Percentiles rank a stretch among this genome's conserved stretches.
These are phyloP conservation scores for Yamagishiella unicocca DNA, from an alignment of 139 green algal genomes.

Conservation along the genomic window DNA sequence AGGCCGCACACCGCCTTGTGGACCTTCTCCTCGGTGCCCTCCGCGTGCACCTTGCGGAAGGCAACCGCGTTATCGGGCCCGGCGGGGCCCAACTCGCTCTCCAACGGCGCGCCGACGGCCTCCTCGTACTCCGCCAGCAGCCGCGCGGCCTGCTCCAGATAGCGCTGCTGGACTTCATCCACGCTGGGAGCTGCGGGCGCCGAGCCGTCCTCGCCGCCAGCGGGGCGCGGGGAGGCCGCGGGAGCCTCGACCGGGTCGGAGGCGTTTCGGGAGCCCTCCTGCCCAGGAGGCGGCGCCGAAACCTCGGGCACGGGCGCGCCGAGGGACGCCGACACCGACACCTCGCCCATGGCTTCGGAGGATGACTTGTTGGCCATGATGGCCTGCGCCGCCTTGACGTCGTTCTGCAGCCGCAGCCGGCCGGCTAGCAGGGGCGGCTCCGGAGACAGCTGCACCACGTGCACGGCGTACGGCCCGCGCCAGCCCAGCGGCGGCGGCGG, in stretches of 20 bases:
- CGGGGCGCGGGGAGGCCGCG: neutral
- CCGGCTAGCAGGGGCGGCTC: constrained; percentile 5
- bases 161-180: constrained; percentile 28
- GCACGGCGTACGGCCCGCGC: constrained; percentile 27
- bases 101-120: neutral
- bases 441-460: constrained; percentile 43
- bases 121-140: neutral
- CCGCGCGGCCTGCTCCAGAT: constrained; percentile 22
- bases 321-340: neutral
- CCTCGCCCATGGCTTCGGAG: neutral
- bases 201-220: neutral
- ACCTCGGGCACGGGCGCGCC: too few relatives aligned
- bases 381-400: neutral
- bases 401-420: neutral
- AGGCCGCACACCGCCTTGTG: constrained; percentile 62
- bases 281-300: neutral
- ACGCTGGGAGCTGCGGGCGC: too few relatives aligned
- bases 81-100: neutral
- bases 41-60: neutral
- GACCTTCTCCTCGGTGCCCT: constrained; percentile 30
- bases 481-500: constrained; percentile 28
- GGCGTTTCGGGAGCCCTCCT: neutral
- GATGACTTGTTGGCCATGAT: neutral
- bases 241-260: neutral
- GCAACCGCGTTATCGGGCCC: constrained; percentile 19